Evolutionary conservation across 73 alveolate genomes (phyloP).

Genomic region (Paramecium octaurelia): DNA sequence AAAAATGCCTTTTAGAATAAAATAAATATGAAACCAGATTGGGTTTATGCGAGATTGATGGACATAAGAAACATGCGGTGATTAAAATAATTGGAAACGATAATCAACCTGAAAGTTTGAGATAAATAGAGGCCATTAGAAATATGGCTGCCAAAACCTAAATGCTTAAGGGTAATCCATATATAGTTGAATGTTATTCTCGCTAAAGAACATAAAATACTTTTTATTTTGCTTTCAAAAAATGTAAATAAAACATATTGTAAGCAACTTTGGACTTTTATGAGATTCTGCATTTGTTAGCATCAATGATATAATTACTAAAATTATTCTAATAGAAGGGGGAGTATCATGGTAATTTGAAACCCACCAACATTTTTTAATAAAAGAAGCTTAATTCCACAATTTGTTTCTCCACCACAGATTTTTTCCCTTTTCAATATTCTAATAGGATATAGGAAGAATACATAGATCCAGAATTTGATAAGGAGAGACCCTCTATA

Average conservation of each 20-base stretch:
- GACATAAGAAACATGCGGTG: background rate
- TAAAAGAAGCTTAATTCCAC: background rate
- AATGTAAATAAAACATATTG: background rate
- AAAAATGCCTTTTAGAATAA: background rate
- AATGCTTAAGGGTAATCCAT: background rate
- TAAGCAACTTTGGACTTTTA: background rate
- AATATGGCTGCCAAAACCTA: background rate
- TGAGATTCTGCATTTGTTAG: background rate
- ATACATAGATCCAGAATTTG: background rate
- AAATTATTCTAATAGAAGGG: background rate
- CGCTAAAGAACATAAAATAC: background rate
- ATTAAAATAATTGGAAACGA: background rate
- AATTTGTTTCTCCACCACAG: background rate
- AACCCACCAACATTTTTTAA: background rate
- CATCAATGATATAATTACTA: background rate
- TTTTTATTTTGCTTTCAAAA: background rate
- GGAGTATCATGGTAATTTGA: background rate
- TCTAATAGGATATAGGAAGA: background rate
- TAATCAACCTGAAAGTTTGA: slow-evolving; percentile 7
- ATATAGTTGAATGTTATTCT: background rate
- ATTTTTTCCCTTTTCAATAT: background rate
- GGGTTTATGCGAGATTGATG: background rate
- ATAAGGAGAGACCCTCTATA: background rate
- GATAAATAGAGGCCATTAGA: background rate
- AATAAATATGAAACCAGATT: background rate